Percentiles rank a stretch among this genome's conserved stretches.
Evolutionary conservation across 352 stramenopile genomes (phyloP).

Genomic region (Phytopythium cucurbitacearum): DNA sequence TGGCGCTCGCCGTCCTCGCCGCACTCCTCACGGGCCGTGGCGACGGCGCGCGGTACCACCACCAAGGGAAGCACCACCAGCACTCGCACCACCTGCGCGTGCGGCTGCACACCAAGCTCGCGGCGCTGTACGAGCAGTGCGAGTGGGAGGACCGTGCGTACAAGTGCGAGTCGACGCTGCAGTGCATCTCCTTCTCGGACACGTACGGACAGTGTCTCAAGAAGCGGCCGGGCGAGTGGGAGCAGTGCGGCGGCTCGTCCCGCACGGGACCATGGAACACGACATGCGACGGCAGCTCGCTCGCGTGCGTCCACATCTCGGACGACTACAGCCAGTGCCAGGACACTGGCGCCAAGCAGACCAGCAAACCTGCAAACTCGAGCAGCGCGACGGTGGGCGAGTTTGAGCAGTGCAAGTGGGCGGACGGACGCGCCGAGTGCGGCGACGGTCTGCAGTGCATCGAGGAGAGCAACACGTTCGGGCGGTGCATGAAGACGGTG

Average conservation of each 20-base stretch:
- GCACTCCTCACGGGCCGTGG: no score
- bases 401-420: constrained; percentile 20
- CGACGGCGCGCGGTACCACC: no score
- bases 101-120: constrained; percentile 17
- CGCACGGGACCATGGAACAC: constrained; percentile 15
- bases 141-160: constrained; percentile 23
- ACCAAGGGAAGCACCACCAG: no score
- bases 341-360: constrained; percentile 14
- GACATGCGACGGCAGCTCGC: constrained; percentile 14
- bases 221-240: constrained; percentile 14
- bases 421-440: constrained; percentile 15
- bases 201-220: constrained; percentile 24
- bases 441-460: constrained; percentile 19
- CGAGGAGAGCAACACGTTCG: constrained; percentile 18
- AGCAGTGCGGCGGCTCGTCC: constrained; percentile 22
- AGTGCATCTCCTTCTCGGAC: constrained; percentile 19
- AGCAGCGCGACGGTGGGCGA: constrained; percentile 12
- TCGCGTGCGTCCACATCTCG: constrained; percentile 22
- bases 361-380: neutral
- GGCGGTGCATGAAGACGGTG: constrained; percentile 25
- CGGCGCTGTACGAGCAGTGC: constrained; percentile 19
- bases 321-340: constrained; percentile 27
- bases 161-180: constrained; percentile 20
- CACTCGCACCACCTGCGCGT: constrained; percentile 14
- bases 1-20: no score